These are phyloP conservation scores for Astrothelium macrocarpum DNA, from an alignment of 495 filamentous ascomycete species.

Conservation along the genomic window DNA sequence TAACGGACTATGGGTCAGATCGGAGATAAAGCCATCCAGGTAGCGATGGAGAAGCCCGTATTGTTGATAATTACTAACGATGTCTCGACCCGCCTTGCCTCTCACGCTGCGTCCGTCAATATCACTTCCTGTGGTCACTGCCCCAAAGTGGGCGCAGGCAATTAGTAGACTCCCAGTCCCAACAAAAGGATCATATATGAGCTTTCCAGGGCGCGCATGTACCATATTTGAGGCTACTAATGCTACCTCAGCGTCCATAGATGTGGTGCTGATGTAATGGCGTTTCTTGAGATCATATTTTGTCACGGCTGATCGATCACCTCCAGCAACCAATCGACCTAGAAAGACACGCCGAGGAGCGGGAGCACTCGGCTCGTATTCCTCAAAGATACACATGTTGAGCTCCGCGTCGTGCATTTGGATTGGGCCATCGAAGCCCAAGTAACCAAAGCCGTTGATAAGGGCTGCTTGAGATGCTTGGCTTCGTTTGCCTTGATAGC, in stretches of 20 bases:
- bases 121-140: conserved; percentile 69
- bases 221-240: conserved; percentile 89
- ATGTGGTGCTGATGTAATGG: conserved; percentile 85
- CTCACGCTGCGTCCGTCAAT: conserved; percentile 84
- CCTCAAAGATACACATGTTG: conserved; percentile 69
- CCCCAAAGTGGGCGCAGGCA: conserved; percentile 82
- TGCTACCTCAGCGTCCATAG: conserved; percentile 90
- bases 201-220: conserved; percentile 65
- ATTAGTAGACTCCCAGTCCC: conserved; percentile 88
- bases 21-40: conserved; percentile 69
- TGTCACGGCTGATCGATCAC: conserved; percentile 49
- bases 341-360: conserved; percentile 57
- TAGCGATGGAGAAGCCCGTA: conserved; percentile 59
- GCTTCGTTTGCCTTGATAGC: conserved; percentile 60
- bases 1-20: conserved; percentile 82
- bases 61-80: conserved; percentile 72
- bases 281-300: conserved; percentile 88
- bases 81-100: conserved; percentile 50
- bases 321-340: conserved; percentile 58
- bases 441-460: conserved; percentile 72
- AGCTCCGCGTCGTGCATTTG: conserved; percentile 59
- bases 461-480: conserved; percentile 49
- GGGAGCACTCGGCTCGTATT: conserved; percentile 50
- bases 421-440: conserved; percentile 69
- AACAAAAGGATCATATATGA: conserved; percentile 90